phyloP scores from a whole-genome alignment of 2,329 filamentous ascomycete genomes.

The Cladophialophora chaetospira region DNA sequence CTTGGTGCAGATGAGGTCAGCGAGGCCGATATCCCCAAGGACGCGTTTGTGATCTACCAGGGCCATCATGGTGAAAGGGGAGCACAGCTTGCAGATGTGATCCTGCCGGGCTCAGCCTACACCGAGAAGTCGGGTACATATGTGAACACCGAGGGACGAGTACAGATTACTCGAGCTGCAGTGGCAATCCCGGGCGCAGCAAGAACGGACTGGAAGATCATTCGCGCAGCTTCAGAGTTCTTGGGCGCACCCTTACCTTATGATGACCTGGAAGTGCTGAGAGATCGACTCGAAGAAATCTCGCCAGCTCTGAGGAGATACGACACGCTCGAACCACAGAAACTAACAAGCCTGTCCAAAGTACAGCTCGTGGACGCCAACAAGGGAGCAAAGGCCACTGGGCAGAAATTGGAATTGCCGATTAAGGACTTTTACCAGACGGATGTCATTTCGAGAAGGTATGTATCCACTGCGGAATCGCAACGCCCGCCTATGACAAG shows the following conservation, averaged over 20 bases:
- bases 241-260: conserved; percentile 84
- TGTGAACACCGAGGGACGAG: conserved; percentile 95
- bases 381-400: conserved; percentile 76
- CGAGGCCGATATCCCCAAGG: conserved; percentile 85
- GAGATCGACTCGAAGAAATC: conserved; percentile 94
- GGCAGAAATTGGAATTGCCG: conserved; percentile 75
- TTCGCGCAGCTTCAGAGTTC: conserved; percentile 90
- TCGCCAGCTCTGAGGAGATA: conserved; percentile 87
- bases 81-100: conserved; percentile 87
- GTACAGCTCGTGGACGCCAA: conserved; percentile 96
- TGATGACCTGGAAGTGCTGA: conserved; percentile 83
- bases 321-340: conserved; percentile 83
- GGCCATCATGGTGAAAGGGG: conserved; percentile 95
- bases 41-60: conserved; percentile 96
- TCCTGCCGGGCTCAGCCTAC: conserved; percentile 92
- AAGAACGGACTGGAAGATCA: conserved; percentile 98
- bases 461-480: conserved; percentile 41
- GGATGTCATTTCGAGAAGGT: conserved; percentile 95
- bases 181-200: conserved; percentile 86
- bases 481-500: background rate
- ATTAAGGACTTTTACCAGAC: conserved; percentile 99
- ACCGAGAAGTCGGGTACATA: conserved; percentile 97
- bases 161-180: conserved; percentile 89
- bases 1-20: conserved; percentile 91
- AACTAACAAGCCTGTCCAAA: conserved; percentile 76